Conservation (phyloP, 2,329 filamentous ascomycete species). For the Gaeumannomyces sp. region DNA sequence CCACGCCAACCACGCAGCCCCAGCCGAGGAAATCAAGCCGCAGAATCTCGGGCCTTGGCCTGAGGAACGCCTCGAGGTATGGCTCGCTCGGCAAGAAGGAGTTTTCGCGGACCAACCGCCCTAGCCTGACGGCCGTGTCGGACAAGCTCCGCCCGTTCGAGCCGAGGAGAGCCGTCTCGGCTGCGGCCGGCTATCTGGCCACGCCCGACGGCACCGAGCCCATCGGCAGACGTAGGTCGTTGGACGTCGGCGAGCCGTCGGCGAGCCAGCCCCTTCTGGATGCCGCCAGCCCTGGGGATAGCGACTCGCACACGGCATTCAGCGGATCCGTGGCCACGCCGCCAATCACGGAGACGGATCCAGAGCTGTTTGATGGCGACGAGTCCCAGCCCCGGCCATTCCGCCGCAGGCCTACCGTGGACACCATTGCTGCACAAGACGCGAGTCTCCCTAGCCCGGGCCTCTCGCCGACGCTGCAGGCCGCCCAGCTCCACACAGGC, state of each 20-base stretch:
- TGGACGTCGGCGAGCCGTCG: slow-evolving; percentile 37
- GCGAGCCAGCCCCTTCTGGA: slow-evolving; percentile 39
- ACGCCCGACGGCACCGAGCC: slow-evolving; percentile 55
- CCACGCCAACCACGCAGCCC: background rate
- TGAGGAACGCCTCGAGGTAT: background rate
- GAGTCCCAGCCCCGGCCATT: slow-evolving; percentile 43
- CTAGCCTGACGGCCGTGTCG: slow-evolving; percentile 25
- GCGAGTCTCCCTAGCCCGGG: slow-evolving; percentile 92
- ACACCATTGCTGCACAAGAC: slow-evolving; percentile 72
- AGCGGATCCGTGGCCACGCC: slow-evolving; percentile 64
- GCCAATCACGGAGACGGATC: slow-evolving; percentile 66
- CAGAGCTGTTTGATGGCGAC: slow-evolving; percentile 52
- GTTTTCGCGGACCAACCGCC: slow-evolving; percentile 23
- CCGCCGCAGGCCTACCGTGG: slow-evolving; percentile 48
- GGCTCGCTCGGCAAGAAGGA: slow-evolving; percentile 19
- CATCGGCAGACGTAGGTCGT: slow-evolving; percentile 22
- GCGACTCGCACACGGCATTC: slow-evolving; percentile 54
- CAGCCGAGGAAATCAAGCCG: background rate
- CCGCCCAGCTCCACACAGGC: slow-evolving; percentile 44
- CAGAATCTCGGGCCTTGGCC: background rate
- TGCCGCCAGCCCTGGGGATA: slow-evolving; percentile 44
- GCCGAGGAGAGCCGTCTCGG: background rate
- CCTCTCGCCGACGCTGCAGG: slow-evolving; percentile 82
- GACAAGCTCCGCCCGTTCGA: slow-evolving; percentile 29
- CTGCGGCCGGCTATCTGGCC: slow-evolving; percentile 31